These are phyloP conservation scores for Sambucus nigra DNA, from an alignment of 129 eudicot species.

Conservation along the genomic window DNA sequence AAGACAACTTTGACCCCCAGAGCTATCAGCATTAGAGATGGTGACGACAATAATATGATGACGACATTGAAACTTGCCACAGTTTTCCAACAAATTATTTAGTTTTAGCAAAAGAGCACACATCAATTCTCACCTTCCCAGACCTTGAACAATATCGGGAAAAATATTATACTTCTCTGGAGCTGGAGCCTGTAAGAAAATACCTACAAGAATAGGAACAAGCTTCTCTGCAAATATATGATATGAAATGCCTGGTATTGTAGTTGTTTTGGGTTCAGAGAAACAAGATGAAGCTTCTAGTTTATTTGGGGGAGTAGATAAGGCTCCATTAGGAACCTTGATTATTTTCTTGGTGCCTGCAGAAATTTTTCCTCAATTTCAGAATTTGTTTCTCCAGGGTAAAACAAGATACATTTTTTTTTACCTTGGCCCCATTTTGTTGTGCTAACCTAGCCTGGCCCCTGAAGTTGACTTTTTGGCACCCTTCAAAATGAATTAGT, in stretches of 20 bases:
- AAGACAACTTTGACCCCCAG: no score
- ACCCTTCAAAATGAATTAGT: no score
- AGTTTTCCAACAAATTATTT: no score
- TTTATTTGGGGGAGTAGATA: slow-evolving; percentile 20
- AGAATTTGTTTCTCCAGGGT: slow-evolving; percentile 5
- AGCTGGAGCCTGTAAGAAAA: slow-evolving; percentile 71
- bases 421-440: no score
- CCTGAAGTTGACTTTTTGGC: no score
- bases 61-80: no score
- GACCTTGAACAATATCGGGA: slow-evolving; percentile 60
- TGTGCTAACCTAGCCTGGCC: no score
- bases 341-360: slow-evolving; percentile 31
- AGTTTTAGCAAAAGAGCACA: neutral
- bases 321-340: slow-evolving; percentile 28
- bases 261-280: slow-evolving; percentile 18
- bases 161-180: slow-evolving; percentile 46
- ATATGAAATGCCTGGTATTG: slow-evolving; percentile 26
- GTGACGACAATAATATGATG: no score
- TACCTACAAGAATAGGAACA: slow-evolving; percentile 63
- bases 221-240: slow-evolving; percentile 80
- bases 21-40: no score
- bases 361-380: neutral
- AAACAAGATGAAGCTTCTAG: slow-evolving; percentile 26
- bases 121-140: slow-evolving; percentile 65
- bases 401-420: neutral